Percentiles rank a stretch among this genome's conserved stretches.
Conservation (phyloP, 2,329 filamentous ascomycete species). For the Penicillium fuscoglaucum region DNA sequence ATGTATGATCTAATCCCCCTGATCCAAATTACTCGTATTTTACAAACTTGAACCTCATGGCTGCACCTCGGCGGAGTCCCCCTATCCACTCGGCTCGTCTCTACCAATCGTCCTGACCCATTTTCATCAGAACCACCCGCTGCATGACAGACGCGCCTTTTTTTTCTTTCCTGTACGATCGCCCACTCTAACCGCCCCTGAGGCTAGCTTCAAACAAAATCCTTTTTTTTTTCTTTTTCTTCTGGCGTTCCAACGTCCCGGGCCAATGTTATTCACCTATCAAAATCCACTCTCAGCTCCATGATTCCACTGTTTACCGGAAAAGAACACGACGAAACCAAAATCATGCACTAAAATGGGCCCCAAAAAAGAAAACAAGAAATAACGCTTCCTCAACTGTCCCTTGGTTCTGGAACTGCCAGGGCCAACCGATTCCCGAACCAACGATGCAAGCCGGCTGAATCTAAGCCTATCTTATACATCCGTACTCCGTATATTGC, state of each 20-base stretch:
- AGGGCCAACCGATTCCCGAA: constrained; percentile 23
- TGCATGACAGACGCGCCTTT: constrained; percentile 12
- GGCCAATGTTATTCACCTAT: constrained; percentile 7
- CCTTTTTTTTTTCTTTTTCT: not conserved
- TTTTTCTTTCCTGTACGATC: constrained; percentile 7
- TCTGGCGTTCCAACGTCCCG: constrained; percentile 16
- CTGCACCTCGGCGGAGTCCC: constrained; percentile 6
- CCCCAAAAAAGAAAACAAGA: constrained; percentile 5
- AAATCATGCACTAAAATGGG: constrained; percentile 3
- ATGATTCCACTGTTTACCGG: constrained; percentile 15
- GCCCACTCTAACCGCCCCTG: constrained; percentile 14
- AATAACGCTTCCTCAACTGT: constrained; percentile 22
- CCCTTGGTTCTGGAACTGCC: constrained; percentile 27
- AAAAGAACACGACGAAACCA: constrained; percentile 8
- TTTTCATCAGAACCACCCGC: constrained; percentile 9
- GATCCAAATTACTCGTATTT: not conserved
- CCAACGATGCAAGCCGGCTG: not conserved
- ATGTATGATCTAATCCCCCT: not conserved
- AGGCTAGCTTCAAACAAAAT: constrained; percentile 29
- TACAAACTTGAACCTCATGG: constrained; percentile 8
- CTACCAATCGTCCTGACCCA: constrained; percentile 6
- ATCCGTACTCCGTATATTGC: not conserved
- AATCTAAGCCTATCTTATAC: constrained; percentile 9
- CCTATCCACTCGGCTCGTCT: constrained; percentile 5
- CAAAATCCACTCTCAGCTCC: constrained; percentile 4